A percentile compares a stretch with the other conserved stretches of the same genome.
Evolutionary conservation across 2,329 filamentous ascomycete species (phyloP).

Genomic region (Annulohypoxylon truncatum): DNA sequence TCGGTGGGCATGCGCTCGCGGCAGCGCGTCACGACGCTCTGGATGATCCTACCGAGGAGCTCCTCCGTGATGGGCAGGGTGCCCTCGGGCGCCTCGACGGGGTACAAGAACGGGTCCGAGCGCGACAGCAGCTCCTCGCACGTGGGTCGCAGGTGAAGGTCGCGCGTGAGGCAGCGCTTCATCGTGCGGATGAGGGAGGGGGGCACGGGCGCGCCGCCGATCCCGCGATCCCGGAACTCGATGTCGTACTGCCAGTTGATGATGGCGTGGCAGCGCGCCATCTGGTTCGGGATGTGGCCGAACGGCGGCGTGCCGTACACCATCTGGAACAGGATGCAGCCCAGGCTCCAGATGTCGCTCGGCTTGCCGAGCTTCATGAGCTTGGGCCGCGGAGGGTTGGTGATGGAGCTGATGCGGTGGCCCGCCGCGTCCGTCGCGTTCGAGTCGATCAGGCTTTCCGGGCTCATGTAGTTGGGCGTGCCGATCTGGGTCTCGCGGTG

Average conservation of each 20-base stretch:
- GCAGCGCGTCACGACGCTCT: slow-evolving; percentile 70
- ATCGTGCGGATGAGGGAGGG: slow-evolving; percentile 70
- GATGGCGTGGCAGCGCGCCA: slow-evolving; percentile 87
- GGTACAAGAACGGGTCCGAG: slow-evolving; percentile 73
- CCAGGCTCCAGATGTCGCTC: slow-evolving; percentile 94
- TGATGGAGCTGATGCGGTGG: slow-evolving; percentile 48
- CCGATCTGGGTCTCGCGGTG: slow-evolving; percentile 96
- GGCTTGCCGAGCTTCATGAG: slow-evolving; percentile 97
- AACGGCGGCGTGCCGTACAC: slow-evolving; percentile 97
- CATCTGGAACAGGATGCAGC: slow-evolving; percentile 98
- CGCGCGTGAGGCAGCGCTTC: slow-evolving; percentile 70
- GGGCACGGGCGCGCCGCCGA: slow-evolving; percentile 73
- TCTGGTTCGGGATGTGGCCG: slow-evolving; percentile 87
- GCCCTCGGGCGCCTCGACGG: slow-evolving; percentile 65
- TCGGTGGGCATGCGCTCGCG: slow-evolving; percentile 69
- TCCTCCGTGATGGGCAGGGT: slow-evolving; percentile 72
- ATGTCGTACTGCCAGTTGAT: slow-evolving; percentile 81
- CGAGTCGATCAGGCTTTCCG: slow-evolving; percentile 89
- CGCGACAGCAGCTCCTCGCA: slow-evolving; percentile 70
- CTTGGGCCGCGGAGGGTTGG: slow-evolving; percentile 64
- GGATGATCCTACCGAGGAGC: slow-evolving; percentile 69
- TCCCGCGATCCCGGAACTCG: slow-evolving; percentile 75
- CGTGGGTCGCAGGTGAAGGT: slow-evolving; percentile 71
- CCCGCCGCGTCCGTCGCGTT: slow-evolving; percentile 65
- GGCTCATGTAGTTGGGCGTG: slow-evolving; percentile 98